phyloP scores from a whole-genome alignment of 805 yeast genomes.

The Middelhovenomyces tepae region DNA sequence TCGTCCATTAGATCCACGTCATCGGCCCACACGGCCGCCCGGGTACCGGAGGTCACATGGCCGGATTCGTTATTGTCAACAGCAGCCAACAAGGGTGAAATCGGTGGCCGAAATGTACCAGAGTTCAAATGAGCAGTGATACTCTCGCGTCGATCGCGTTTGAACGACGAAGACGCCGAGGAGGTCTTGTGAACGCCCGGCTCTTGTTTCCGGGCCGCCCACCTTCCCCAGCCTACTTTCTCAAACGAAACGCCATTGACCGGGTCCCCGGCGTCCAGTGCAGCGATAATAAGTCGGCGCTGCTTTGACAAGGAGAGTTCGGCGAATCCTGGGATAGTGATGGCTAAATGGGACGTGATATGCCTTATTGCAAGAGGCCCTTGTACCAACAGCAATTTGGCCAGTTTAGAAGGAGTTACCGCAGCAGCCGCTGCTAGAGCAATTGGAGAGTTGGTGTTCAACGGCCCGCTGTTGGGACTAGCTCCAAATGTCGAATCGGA shows the following conservation, averaged over 20 bases:
- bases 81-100: constrained; percentile 26
- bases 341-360: constrained; percentile 68
- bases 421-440: constrained; percentile 82
- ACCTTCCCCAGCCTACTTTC: constrained; percentile 97
- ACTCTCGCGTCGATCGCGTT: constrained; percentile 17
- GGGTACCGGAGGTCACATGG: constrained; percentile 5
- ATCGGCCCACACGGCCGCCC: constrained; percentile 20
- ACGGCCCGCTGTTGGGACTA: too few relatives aligned
- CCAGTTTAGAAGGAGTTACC: constrained; percentile 72
- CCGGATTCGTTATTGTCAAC: constrained; percentile 23
- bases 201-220: constrained; percentile 81
- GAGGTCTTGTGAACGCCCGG: too few relatives aligned
- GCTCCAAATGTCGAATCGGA: too few relatives aligned
- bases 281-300: constrained; percentile 81
- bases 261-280: constrained; percentile 57
- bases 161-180: constrained; percentile 3
- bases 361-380: constrained; percentile 91
- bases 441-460: constrained; percentile 68
- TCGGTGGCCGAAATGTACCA: constrained; percentile 20
- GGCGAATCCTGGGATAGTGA: constrained; percentile 72
- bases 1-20: constrained; percentile 26
- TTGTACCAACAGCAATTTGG: constrained; percentile 54
- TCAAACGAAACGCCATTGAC: constrained; percentile 58
- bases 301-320: constrained; percentile 78
- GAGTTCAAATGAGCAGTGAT: constrained; percentile 16